These are phyloP conservation scores for Euphrasia confusa DNA, from an alignment of 257 asterid species.

Conservation along the genomic window DNA sequence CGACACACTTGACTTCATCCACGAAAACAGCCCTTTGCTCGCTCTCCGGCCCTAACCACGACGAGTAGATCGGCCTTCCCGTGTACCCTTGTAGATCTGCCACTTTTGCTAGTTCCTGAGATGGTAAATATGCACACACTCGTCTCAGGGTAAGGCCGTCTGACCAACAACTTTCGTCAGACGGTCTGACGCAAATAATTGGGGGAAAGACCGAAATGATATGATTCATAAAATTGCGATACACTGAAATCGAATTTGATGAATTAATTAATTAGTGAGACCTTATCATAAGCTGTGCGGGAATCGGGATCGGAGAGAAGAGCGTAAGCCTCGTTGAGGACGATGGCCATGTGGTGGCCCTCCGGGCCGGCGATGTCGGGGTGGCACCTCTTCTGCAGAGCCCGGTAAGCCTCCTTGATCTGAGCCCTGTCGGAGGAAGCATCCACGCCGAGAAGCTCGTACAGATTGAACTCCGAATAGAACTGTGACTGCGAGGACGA, in stretches of 20 bases:
- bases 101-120: slow-evolving; percentile 76
- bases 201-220: too few species aligned
- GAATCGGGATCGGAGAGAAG: slow-evolving; percentile 67
- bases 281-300: slow-evolving; percentile 79
- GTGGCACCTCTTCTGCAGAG: slow-evolving; percentile 85
- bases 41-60: slow-evolving; percentile 62
- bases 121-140: background rate
- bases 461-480: slow-evolving; percentile 59
- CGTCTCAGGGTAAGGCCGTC: too few species aligned
- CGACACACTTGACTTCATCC: slow-evolving; percentile 88
- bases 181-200: too few species aligned
- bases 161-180: too few species aligned
- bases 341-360: slow-evolving; percentile 93
- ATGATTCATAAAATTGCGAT: too few species aligned
- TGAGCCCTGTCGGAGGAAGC: slow-evolving; percentile 45
- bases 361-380: slow-evolving; percentile 85
- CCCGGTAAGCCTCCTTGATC: slow-evolving; percentile 74
- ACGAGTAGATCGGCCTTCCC: slow-evolving; percentile 74
- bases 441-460: slow-evolving; percentile 83
- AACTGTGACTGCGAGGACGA: slow-evolving; percentile 9
- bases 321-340: slow-evolving; percentile 84
- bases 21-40: slow-evolving; percentile 83
- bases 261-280: slow-evolving; percentile 9
- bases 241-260: too few species aligned
- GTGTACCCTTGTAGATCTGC: slow-evolving; percentile 78